phyloP scores from a whole-genome alignment of 2,329 filamentous ascomycete genomes.

The Fusarium paranaense region DNA sequence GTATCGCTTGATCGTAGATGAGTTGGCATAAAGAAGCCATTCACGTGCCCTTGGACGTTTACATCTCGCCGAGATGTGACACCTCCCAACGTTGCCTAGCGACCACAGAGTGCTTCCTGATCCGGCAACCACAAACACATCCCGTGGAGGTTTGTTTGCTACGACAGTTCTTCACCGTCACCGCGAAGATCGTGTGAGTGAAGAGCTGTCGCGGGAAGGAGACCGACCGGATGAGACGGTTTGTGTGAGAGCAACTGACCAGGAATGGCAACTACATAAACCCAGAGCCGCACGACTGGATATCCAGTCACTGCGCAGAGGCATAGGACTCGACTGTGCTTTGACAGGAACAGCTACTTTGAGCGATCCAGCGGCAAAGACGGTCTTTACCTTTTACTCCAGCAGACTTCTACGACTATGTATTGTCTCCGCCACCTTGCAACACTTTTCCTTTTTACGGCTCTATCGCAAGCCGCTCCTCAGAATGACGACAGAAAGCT shows the following conservation, averaged over 20 bases:
- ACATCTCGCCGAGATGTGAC: slow-evolving; percentile 5
- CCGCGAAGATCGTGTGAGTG: slow-evolving; percentile 1
- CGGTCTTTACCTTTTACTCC: not conserved
- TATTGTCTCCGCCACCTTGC: not conserved
- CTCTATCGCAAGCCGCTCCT: not conserved
- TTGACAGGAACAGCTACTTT: not conserved
- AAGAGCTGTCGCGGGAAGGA: not conserved
- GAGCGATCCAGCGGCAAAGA: not conserved
- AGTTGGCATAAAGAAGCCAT: not conserved
- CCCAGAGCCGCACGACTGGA: slow-evolving; percentile 12
- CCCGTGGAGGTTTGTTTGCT: not conserved
- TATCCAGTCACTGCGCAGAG: not conserved
- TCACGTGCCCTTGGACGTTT: not conserved
- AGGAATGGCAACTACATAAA: slow-evolving; percentile 32
- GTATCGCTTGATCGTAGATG: not conserved
- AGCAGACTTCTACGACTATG: slow-evolving; percentile 1
- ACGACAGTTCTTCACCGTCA: not conserved
- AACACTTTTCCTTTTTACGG: not conserved
- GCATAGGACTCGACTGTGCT: not conserved
- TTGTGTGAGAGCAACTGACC: slow-evolving; percentile 7
- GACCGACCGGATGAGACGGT: not conserved
- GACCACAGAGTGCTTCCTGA: slow-evolving; percentile 6
- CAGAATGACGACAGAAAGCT: not conserved
- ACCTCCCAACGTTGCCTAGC: slow-evolving; percentile 21
- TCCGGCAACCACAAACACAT: not conserved